Base-by-base conservation (phyloP, 2,329 filamentous ascomycete genomes). In the Lasiodiplodia citricola region DNA sequence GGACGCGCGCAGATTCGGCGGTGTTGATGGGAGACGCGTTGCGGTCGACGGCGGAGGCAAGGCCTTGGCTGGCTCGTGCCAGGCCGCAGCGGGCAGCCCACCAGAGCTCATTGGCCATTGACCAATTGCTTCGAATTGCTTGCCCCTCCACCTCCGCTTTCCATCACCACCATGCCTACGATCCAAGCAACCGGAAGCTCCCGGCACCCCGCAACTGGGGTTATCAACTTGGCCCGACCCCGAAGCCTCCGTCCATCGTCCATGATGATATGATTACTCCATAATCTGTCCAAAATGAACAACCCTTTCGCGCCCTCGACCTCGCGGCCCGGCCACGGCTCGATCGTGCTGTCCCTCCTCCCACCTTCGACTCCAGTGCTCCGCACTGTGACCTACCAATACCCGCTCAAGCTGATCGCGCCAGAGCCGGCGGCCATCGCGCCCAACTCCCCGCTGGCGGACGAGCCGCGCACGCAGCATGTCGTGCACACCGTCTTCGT, bases 351-450 rank as follows among this genome's bases (percentile, higher is more conserved):
- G 68, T 88, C 88, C 23, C 82, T 92, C 6, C 85, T 94, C 11
- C 92, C 94, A 44, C 90, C 90, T 38, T 86, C 87, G 31, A 87
- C 87, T 58, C 92, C 92, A 16, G 89, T 90, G 56, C 86, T 97
- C 37, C 88, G 90, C 70, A 88, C 86, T 38, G 87, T 97, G 72
- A 90, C 90, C 44, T 98, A 96, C 78, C 93, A 97, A 78, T 99
- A 98, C 76, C 96, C 96, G 1, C 86, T 99, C 57, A 99, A 99
- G 80, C 87, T 99, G 68, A 92, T 99, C 70, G 91, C 94, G 0
- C 93, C 95, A 1, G 86, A 90, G 16, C 88, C 91, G 13, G 84
- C 90, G 6, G 85, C 58, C 83, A 87, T 51, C 86, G 90, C 68
- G 85, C 63, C 63, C 21, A 28, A 66, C 62, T 41, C 87, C 67